phyloP scores from a whole-genome alignment of 208 protist species.

The Trichomonas vaginalis region DNA sequence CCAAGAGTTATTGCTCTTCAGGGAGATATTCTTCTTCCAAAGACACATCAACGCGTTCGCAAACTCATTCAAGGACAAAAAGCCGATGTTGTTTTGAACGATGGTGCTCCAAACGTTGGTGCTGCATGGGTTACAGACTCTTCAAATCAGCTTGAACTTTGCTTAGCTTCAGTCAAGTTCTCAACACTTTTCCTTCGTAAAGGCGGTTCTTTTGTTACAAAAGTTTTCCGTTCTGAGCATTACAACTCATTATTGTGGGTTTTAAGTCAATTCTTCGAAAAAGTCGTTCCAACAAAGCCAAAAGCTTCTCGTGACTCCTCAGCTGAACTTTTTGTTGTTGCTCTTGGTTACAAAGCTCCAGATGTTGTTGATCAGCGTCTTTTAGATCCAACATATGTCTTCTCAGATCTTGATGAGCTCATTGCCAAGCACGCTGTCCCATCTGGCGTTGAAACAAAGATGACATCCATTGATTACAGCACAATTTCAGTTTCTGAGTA shows the following conservation, averaged over 20 bases:
- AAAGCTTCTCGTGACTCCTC: slow-evolving; percentile 57
- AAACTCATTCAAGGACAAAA: slow-evolving; percentile 71
- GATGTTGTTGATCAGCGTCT: slow-evolving; percentile 62
- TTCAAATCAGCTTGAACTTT: slow-evolving; percentile 65
- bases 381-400: slow-evolving; percentile 19
- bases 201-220: slow-evolving; percentile 77
- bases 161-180: slow-evolving; percentile 75
- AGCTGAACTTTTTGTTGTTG: not conserved
- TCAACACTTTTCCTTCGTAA: slow-evolving; percentile 67
- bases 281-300: slow-evolving; percentile 92
- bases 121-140: slow-evolving; percentile 87
- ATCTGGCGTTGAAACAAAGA: not conserved
- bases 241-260: slow-evolving; percentile 93
- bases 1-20: slow-evolving; percentile 57
- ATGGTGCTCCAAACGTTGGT: slow-evolving; percentile 98
- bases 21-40: slow-evolving; percentile 92
- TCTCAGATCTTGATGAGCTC: not conserved
- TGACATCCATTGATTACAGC: not conserved
- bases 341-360: slow-evolving; percentile 26
- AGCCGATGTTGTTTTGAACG: slow-evolving; percentile 77
- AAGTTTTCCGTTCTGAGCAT: slow-evolving; percentile 93
- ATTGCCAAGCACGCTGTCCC: not conserved
- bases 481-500: not conserved
- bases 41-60: slow-evolving; percentile 71
- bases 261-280: slow-evolving; percentile 87